Evolutionary conservation across 495 filamentous ascomycete genomes (phyloP).

Genomic region (Xylaria longipes): DNA sequence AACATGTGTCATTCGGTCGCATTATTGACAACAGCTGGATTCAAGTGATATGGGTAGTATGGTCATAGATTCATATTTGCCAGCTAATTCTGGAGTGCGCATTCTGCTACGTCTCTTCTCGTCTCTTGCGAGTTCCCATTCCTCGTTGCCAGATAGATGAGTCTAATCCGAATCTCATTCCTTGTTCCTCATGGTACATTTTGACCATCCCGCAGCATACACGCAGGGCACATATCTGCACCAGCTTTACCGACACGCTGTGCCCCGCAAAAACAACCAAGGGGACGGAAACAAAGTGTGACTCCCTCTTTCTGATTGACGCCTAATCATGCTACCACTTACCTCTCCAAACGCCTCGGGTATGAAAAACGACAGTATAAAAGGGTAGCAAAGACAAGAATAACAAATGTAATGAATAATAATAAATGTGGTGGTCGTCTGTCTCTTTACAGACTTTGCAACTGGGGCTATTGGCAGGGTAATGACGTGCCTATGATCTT

Average conservation of each 20-base stretch:
- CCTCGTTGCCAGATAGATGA: slow-evolving; percentile 8
- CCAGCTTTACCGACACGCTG: not conserved
- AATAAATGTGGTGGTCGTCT: slow-evolving; percentile 13
- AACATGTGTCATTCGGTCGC: not conserved
- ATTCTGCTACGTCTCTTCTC: not conserved
- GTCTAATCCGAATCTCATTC: slow-evolving; percentile 7
- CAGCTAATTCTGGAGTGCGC: not conserved
- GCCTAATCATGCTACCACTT: slow-evolving; percentile 39
- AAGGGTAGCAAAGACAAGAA: slow-evolving; percentile 13
- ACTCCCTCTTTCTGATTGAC: slow-evolving; percentile 38
- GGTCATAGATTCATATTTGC: slow-evolving; percentile 12
- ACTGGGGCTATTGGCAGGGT: not conserved
- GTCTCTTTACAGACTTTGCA: not conserved
- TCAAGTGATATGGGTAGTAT: not conserved
- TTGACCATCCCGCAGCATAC: slow-evolving; percentile 11
- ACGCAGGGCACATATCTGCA: slow-evolving; percentile 15
- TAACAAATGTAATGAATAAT: slow-evolving; percentile 4
- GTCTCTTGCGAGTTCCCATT: slow-evolving; percentile 19
- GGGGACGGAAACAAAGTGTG: slow-evolving; percentile 27
- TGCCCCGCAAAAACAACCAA: slow-evolving; percentile 28
- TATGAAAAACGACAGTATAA: slow-evolving; percentile 30
- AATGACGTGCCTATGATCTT: not conserved
- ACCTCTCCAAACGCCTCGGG: slow-evolving; percentile 29
- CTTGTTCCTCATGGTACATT: slow-evolving; percentile 11
- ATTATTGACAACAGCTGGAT: not conserved